Evolutionary conservation across 306 rosid species (phyloP), one percentile per base, ranked within the genome.

Genomic region (Aeschynomene evenia): DNA sequence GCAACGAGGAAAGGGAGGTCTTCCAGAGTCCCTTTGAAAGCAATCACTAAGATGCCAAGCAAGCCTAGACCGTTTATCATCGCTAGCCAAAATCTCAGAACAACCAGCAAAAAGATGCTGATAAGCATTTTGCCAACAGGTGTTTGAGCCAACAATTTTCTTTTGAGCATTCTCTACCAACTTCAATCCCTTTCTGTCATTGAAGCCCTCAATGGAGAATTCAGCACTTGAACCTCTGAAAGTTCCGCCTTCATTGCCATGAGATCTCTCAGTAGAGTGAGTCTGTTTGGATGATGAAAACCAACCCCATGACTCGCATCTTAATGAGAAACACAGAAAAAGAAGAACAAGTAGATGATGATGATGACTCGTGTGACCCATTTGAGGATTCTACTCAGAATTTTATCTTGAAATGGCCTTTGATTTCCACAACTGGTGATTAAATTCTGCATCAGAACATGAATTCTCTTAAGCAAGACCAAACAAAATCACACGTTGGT

Each of bases 21-120:
- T 82, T 0, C 89, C 96, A 19, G 96, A 84, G 67, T 89, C 96
- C 62, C 71, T 86, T 37, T 92, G 98, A 70, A 92, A 92, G 71
- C 98, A 92, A 74, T 88, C 95, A 70, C 96, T 88, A 13, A 92
- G 81, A 79, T 90, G 92, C 96, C 96, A 92, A 37, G 98, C 89
- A 5, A 92, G 79, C 67, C 96, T 88, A 3, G 95, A 84, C 50
- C 93, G 73, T 37, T 83, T 90, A 65, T 88, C 96, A 26, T 86
- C 86, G 3, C 53, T 74, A 0, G 92, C 90, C 57, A 83, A 68
- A 46, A 88, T 85, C 74, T 88, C 90, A 0, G 91, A 81, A 70
- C 98, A 92, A 9, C 95, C 89, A 0, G 88, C 72, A 60, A 92
- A 92, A 57, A 90, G 83, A 72, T 85, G 79, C 15, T 51, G 49